Evolutionary conservation across 495 filamentous ascomycete genomes (phyloP).

Genomic region (Terfezia boudieri): DNA sequence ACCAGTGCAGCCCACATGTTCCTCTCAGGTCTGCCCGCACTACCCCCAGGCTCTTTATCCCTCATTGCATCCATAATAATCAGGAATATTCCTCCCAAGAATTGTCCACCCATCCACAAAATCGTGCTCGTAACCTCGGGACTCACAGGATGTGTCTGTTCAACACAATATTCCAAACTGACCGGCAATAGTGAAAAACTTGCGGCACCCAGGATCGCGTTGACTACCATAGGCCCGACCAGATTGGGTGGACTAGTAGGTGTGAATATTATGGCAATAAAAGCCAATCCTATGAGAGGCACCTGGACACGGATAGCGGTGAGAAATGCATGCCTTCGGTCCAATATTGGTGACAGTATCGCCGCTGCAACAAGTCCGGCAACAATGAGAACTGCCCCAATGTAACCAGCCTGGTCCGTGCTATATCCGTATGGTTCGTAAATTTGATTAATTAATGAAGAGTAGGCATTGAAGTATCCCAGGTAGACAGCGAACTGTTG

Average conservation of each 20-base stretch:
- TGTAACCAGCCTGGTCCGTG: slow-evolving; percentile 68
- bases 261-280: slow-evolving; percentile 63
- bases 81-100: no score
- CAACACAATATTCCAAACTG: slow-evolving; percentile 64
- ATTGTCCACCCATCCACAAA: slow-evolving; percentile 64
- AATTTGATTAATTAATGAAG: slow-evolving; percentile 76
- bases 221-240: slow-evolving; percentile 48
- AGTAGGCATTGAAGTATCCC: slow-evolving; percentile 78
- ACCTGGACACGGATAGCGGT: slow-evolving; percentile 50
- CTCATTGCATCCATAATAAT: slow-evolving; percentile 60
- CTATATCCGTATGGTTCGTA: slow-evolving; percentile 55
- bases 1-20: slow-evolving; percentile 33
- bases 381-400: slow-evolving; percentile 74
- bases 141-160: slow-evolving; percentile 68
- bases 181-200: slow-evolving; percentile 66
- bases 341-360: slow-evolving; percentile 60
- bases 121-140: slow-evolving; percentile 67
- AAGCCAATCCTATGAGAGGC: slow-evolving; percentile 48
- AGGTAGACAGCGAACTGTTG: slow-evolving; percentile 52
- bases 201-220: slow-evolving; percentile 49
- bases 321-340: slow-evolving; percentile 62
- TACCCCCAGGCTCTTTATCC: slow-evolving; percentile 21
- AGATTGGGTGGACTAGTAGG: slow-evolving; percentile 26
- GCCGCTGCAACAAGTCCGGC: slow-evolving; percentile 58
- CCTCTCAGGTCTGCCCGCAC: slow-evolving; percentile 1